These are phyloP conservation scores for Clitoria ternatea DNA, from an alignment of 306 rosid genomes.

Conservation along the genomic window DNA sequence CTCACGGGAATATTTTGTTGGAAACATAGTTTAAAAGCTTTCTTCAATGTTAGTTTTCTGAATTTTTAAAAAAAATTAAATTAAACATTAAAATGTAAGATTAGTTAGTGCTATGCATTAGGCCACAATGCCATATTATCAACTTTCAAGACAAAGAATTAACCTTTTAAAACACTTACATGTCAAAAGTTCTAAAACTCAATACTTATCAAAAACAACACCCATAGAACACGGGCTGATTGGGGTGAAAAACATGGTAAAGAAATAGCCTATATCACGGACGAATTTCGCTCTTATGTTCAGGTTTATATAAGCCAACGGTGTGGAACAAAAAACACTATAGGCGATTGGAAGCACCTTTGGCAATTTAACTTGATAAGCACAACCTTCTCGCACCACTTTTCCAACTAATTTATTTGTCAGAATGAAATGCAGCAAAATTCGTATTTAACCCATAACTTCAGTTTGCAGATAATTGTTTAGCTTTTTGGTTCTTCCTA, in stretches of 20 bases:
- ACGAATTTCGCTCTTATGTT: constrained; percentile 10
- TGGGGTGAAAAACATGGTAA: background rate
- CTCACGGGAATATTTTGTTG: too few relatives aligned
- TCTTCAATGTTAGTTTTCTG: too few relatives aligned
- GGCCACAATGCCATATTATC: background rate
- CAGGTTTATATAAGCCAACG: background rate
- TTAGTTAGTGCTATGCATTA: background rate
- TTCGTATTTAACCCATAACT: background rate
- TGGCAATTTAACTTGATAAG: constrained; percentile 5
- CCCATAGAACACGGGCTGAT: background rate
- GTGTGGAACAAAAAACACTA: background rate
- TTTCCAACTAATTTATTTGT: constrained; percentile 7
- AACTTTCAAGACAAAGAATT: constrained; percentile 10
- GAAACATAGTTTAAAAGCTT: too few relatives aligned
- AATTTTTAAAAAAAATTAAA: too few relatives aligned
- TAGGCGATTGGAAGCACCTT: constrained; percentile 13
- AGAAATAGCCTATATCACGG: background rate
- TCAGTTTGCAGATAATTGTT: background rate
- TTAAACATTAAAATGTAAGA: too few relatives aligned
- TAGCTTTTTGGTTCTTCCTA: background rate
- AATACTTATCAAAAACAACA: background rate
- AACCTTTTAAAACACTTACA: background rate
- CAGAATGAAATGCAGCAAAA: background rate
- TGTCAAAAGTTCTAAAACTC: background rate
- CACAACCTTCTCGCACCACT: background rate